phyloP scores from a whole-genome alignment of 208 protist genomes.

The Trypanosomatidae sp. region DNA sequence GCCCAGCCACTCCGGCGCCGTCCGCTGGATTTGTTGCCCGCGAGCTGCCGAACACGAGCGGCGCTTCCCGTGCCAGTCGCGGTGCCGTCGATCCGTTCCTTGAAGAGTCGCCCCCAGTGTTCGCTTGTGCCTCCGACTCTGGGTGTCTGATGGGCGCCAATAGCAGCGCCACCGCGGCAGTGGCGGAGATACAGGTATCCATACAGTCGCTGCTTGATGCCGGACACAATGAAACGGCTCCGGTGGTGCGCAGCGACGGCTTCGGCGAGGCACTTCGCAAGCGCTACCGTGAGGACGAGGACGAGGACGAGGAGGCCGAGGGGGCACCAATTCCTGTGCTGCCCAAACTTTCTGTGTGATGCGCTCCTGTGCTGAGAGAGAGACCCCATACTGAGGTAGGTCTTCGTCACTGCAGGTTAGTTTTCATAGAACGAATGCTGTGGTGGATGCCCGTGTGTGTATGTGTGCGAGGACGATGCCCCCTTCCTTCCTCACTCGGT shows the following conservation, averaged over 20 bases:
- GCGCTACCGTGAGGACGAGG: slow-evolving; percentile 77
- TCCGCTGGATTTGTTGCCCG: slow-evolving; percentile 11
- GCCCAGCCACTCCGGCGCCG: not conserved
- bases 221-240: slow-evolving; percentile 28
- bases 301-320: slow-evolving; percentile 36
- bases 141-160: not conserved
- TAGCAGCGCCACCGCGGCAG: not conserved
- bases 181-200: slow-evolving; percentile 21
- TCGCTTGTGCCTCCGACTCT: not conserved
- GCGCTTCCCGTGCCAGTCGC: not conserved
- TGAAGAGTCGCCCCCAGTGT: not conserved
- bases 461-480: not conserved
- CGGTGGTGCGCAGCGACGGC: slow-evolving; percentile 40
- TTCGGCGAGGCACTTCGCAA: slow-evolving; percentile 81
- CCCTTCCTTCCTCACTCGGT: not conserved
- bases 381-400: not conserved
- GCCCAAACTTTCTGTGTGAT: slow-evolving; percentile 15
- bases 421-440: not conserved
- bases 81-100: slow-evolving; percentile 37
- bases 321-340: slow-evolving; percentile 5
- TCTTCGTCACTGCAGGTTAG: not conserved
- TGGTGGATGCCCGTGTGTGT: not conserved
- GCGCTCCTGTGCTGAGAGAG: not conserved
- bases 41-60: slow-evolving; percentile 13
- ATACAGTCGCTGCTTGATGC: slow-evolving; percentile 59